Base-by-base conservation (phyloP, 441 rosid genomes). In the Mallotus japonicus region DNA sequence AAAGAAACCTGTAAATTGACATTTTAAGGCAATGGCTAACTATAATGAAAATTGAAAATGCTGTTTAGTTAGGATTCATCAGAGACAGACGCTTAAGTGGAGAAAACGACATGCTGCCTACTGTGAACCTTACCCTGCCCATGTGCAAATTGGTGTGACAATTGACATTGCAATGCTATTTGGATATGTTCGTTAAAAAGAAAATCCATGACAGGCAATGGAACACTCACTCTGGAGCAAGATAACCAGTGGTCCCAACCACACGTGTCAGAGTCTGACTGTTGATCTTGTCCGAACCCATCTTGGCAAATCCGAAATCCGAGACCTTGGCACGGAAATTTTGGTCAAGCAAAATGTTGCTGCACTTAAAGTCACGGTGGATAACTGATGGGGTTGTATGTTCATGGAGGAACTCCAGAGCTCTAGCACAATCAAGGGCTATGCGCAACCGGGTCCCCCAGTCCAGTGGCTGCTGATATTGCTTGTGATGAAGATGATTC, bases 171-270 rank as follows among this genome's bases (percentile, higher is more conserved):
- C 80, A 69, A 14, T 65, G 73, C 56, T 19, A 58, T 20, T 40
- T 12, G 57, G 65, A 63, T 69, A 68, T 70, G 71, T 16, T 68
- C 50, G 63, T 44, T 60, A 58, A 65, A 67, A 70, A 69, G 17
- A 58, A 62, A 42, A 65, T 63, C 70, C 64, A 62, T 22, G 76
- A 49, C 49, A 67, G n/a, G 69, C 50, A 70, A 65, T 55, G 74
- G 15, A 70, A 54, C 47, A 88, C 97, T 92, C 78, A 93, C 98
- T 94, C 98, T 47, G 98, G 98, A 13, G 97, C 98, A 44, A 92
- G 80, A 79, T 92, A 94, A 67, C 93, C 95, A 0, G 85, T 87
- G 81, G 96, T 92, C 76, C 96, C 92, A 1, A 86, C 68, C n/a
- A 92, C 87, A 8, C 89, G 82, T 2, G 93, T 92, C 24, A 86